Conservation (phyloP, 1,284 basidiomycete genomes). For the Cutaneotrichosporon sp. region DNA sequence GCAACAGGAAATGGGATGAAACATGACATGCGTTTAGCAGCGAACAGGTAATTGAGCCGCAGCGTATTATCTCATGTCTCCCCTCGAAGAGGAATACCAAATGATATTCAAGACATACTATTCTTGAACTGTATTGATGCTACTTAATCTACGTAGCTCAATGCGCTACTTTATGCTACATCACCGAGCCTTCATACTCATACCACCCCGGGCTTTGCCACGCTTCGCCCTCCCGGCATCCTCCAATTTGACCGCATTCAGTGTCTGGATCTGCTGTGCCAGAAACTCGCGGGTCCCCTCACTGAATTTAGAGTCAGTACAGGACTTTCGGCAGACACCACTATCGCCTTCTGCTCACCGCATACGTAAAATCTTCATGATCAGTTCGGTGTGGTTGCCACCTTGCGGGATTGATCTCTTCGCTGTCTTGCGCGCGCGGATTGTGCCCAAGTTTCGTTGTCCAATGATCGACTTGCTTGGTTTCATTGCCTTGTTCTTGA, state of each 20-base stretch:
- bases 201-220: not conserved
- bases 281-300: conserved; percentile 81
- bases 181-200: not conserved
- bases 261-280: conserved; percentile 63
- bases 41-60: no score
- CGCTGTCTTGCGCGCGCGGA: conserved; percentile 87
- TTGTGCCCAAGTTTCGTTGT: conserved; percentile 84
- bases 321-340: not conserved
- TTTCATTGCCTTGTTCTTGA: conserved; percentile 69
- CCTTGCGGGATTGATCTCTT: conserved; percentile 68
- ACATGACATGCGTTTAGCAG: no score
- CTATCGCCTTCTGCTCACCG: conserved; percentile 55
- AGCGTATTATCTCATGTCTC: no score
- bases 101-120: no score
- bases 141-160: no score
- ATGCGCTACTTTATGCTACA: conserved; percentile 3
- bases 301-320: no score
- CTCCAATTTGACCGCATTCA: conserved; percentile 36
- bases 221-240: conserved; percentile 1
- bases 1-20: no score
- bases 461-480: conserved; percentile 84
- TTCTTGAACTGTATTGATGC: no score
- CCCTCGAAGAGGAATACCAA: no score
- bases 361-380: conserved; percentile 88
- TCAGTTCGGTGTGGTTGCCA: conserved; percentile 70